Base-by-base conservation (phyloP, 2,329 filamentous ascomycete species). In the Cladosporium halotolerans region DNA sequence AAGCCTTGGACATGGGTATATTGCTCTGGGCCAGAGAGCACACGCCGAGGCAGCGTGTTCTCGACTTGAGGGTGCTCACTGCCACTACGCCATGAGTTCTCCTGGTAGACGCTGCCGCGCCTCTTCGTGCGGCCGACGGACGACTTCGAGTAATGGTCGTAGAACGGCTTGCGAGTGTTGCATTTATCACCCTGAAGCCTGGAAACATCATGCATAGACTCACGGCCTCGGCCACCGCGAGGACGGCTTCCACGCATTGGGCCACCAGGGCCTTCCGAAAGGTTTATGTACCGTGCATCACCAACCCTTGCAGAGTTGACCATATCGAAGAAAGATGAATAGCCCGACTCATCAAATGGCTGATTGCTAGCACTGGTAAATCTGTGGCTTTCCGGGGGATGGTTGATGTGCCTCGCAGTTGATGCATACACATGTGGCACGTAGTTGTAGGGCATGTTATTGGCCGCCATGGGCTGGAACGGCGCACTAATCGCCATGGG, bases 11-110 rank as follows among this genome's bases (percentile, higher is more conserved):
- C 38, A 16, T 32, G 11, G 3, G 40, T 14, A 18, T 36, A 44
- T 16, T 51, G 16, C 7, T 43, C 47, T 9, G 55, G 47, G 1
- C 42, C 52, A 33, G 55, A 55, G 31, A 55, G 51, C 1, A 43
- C 49, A 41, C 55, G 53, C 1, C 31, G 45, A 9, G 53, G 53
- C 2, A 23, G 33, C 2, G 31, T 33, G 23, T 55, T 57, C 33
- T 57, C 49, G 11, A 44, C 10, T 19, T 41, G 47, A 9, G 51
- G 32, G 8, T 46, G 45, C 10, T 54, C 45, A 16, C 36, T 52
- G 9, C 19, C 19, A 33, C 31, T 41, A 9, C 55, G 42, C 56
- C 56, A 58, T 28, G 45, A 36, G 3, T 41, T 32, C 14, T 40
- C 33, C 7, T 43, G 32, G 34, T 39, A 39, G 8, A 23, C 51